These are phyloP conservation scores for Colletotrichum coccodes DNA, from an alignment of 2,329 filamentous ascomycete genomes.

Conservation along the genomic window DNA sequence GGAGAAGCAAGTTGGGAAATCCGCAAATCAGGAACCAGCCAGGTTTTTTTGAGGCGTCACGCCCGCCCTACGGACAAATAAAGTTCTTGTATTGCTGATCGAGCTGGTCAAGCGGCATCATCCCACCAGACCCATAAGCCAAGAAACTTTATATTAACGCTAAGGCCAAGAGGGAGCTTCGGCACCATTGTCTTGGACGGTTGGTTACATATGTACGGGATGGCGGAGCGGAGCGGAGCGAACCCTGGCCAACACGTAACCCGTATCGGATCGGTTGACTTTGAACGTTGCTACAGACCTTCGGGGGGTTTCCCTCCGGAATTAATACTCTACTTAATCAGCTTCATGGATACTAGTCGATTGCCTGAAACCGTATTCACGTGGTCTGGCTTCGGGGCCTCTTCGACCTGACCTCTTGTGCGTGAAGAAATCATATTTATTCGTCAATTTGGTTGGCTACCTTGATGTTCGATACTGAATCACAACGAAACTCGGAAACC, in stretches of 20 bases:
- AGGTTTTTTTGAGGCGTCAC: background rate
- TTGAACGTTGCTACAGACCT: too few relatives aligned
- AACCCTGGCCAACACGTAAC: background rate
- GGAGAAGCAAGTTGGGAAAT: background rate
- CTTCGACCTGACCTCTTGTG: too few relatives aligned
- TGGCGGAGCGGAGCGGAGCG: conserved; percentile 6
- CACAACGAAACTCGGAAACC: too few relatives aligned
- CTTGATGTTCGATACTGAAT: too few relatives aligned
- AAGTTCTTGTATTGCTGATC: background rate
- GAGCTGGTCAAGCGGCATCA: background rate
- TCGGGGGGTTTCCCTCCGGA: too few relatives aligned
- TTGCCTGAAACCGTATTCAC: too few relatives aligned
- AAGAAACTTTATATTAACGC: conserved; percentile 21
- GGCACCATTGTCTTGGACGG: conserved; percentile 16
- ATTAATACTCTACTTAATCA: too few relatives aligned
- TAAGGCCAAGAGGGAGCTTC: conserved; percentile 15
- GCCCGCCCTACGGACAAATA: background rate
- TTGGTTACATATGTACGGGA: background rate
- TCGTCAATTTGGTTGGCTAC: too few relatives aligned
- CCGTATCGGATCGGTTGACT: too few relatives aligned
- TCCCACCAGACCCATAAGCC: background rate
- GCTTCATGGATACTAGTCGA: too few relatives aligned
- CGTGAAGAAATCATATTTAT: too few relatives aligned
- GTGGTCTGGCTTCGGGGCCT: too few relatives aligned
- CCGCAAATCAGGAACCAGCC: background rate